Percentiles rank a stretch among this genome's conserved stretches.
Evolutionary conservation across 306 rosid species (phyloP).

Genomic region (barrel medic (Medicago truncatula)): MtrunA17r5.0-ANR NC_053045.1:3046001-3046500

Average conservation of each 20-base stretch:
- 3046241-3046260: constrained; percentile 54
- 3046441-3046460: neutral
- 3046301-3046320: constrained; percentile 54
- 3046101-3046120: neutral
- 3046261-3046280: constrained; percentile 49
- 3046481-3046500: too few relatives aligned
- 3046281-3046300: constrained; percentile 41
- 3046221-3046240: constrained; percentile 61
- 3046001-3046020: constrained; percentile 33
- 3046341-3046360: constrained; percentile 53
- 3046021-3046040: constrained; percentile 4
- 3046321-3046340: constrained; percentile 57
- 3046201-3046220: constrained; percentile 45
- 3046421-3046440: neutral
- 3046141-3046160: constrained; percentile 50
- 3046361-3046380: constrained; percentile 51
- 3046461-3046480: too few relatives aligned
- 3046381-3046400: constrained; percentile 64
- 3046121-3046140: constrained; percentile 50
- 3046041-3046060: neutral
- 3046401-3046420: constrained; percentile 43
- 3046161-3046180: constrained; percentile 59
- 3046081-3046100: neutral
- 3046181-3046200: constrained; percentile 59
- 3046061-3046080: neutral